These are phyloP conservation scores for Ophiocordyceps sinensis DNA, from an alignment of 2,329 filamentous ascomycete genomes.

Conservation along the genomic window DNA sequence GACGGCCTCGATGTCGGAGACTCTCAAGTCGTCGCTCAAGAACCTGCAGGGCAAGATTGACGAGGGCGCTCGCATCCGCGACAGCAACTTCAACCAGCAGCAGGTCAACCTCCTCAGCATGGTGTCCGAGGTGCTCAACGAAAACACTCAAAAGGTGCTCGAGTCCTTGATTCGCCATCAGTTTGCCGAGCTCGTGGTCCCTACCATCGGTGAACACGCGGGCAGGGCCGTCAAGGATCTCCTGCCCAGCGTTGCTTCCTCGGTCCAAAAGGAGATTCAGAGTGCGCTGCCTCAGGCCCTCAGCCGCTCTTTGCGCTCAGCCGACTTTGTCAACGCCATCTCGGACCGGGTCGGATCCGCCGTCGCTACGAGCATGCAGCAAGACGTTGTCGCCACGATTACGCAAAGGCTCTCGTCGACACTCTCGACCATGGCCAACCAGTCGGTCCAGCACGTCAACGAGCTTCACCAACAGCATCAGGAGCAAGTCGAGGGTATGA, in stretches of 20 bases:
- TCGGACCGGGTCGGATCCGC: conserved; percentile 53
- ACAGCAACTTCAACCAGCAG: conserved; percentile 35
- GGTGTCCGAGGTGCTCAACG: conserved; percentile 45
- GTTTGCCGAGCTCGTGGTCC: conserved; percentile 63
- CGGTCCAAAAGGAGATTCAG: conserved; percentile 60
- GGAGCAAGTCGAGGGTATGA: conserved; percentile 34
- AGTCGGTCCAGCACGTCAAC: conserved; percentile 51
- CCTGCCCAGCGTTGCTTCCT: conserved; percentile 51
- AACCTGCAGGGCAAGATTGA: conserved; percentile 48
- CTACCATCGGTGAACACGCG: conserved; percentile 54
- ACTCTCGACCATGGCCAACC: conserved; percentile 48
- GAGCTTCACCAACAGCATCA: conserved; percentile 52
- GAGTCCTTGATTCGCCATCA: conserved; percentile 61
- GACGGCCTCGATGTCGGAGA: conserved; percentile 29
- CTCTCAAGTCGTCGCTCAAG: conserved; percentile 42
- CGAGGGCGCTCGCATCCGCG: conserved; percentile 45
- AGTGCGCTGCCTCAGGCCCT: conserved; percentile 51
- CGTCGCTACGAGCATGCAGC: conserved; percentile 54
- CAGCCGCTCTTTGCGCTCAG: conserved; percentile 44
- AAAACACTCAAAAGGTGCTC: conserved; percentile 57
- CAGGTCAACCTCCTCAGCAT: conserved; percentile 41
- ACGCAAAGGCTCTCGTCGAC: conserved; percentile 50
- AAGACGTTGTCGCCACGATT: conserved; percentile 48
- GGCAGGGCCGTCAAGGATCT: conserved; percentile 56
- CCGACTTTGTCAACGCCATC: conserved; percentile 57